These are phyloP conservation scores for Pouteria glomerata DNA, from an alignment of 148 eudicot genomes.

Conservation along the genomic window DNA sequence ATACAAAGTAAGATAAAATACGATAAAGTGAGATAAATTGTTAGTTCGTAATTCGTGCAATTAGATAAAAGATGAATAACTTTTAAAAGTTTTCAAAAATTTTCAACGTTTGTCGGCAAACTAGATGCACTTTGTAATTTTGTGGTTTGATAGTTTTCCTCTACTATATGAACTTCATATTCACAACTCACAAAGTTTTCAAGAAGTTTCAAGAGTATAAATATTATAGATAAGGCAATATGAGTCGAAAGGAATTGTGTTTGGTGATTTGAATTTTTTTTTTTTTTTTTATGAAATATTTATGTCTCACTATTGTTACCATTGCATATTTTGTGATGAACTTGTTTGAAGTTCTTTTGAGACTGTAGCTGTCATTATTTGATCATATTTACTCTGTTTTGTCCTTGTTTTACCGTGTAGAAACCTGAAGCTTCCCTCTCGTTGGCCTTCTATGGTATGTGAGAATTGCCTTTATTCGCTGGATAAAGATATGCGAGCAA, in stretches of 20 bases:
- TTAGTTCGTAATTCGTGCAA: too few species aligned
- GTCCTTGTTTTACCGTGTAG: slow-evolving; percentile 27
- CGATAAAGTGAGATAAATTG: too few species aligned
- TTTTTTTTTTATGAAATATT: background rate
- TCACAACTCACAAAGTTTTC: too few species aligned
- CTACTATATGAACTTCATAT: background rate
- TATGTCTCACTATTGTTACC: background rate
- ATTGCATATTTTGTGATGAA: background rate
- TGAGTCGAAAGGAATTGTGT: background rate
- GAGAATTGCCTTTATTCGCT: slow-evolving; percentile 83
- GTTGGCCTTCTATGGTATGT: slow-evolving; percentile 79
- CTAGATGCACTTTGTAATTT: background rate
- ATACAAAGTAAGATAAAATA: too few species aligned
- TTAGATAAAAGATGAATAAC: too few species aligned
- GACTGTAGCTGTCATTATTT: background rate
- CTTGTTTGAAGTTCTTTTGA: background rate
- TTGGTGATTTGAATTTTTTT: too few species aligned
- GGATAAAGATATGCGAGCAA: slow-evolving; percentile 61
- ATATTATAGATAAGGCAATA: background rate
- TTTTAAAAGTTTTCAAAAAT: too few species aligned
- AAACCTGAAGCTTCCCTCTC: slow-evolving; percentile 87
- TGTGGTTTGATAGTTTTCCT: background rate
- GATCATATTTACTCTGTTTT: background rate
- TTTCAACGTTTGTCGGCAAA: too few species aligned
- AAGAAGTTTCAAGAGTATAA: too few species aligned